Evolutionary conservation across 495 filamentous ascomycete genomes (phyloP), one percentile per base, ranked within the genome.

Genomic region (Aspergillus taichungensis): DNA sequence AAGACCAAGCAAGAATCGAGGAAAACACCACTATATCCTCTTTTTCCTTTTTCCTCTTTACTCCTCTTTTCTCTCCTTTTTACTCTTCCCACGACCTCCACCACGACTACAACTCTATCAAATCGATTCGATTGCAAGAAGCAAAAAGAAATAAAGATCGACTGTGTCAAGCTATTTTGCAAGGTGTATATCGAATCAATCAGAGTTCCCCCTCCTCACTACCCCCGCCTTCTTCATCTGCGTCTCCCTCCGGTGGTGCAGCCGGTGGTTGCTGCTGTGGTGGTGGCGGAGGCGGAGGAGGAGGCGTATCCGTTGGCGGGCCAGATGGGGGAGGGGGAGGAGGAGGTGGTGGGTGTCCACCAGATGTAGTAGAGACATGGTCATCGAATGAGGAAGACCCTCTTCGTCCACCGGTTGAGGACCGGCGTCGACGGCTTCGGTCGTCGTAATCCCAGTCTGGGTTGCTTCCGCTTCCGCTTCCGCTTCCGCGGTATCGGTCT

Each of bases 151-250:
- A 31, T n/a, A 35, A 34, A 37, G 28, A 41, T 11, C 12, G 36
- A 13, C 18, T 24, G 18, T 1, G 18, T 24, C 18, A 4, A 24
- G 1, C 18, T 24, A 4, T 24, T 24, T 4, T 24, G 18, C 24
- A 43, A 12, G 9, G 35, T 6, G 5, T 42, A 34, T n/a, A n/a
- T n/a, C n/a, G n/a, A 14, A 13, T 10, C 30, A 33, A 7, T 35
- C 60, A 73, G 30, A 73, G 53, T 44, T 73, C 69, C 9, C 69
- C 69, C 43, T 73, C 69, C 48, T 73, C 69, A 30, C 67, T 71
- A 6, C 64, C 64, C 28, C 51, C 63, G 5, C 57, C 62, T 18
- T 64, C 64, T n/a, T 64, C 64, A 30, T 50, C 50, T 24, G 18
- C 18, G 18, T 24, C 4, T 24, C 18, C 18, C 18, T 24, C 18